phyloP scores from a whole-genome alignment of 257 asterid genomes.

The Solanum ossicruentum region DNA sequence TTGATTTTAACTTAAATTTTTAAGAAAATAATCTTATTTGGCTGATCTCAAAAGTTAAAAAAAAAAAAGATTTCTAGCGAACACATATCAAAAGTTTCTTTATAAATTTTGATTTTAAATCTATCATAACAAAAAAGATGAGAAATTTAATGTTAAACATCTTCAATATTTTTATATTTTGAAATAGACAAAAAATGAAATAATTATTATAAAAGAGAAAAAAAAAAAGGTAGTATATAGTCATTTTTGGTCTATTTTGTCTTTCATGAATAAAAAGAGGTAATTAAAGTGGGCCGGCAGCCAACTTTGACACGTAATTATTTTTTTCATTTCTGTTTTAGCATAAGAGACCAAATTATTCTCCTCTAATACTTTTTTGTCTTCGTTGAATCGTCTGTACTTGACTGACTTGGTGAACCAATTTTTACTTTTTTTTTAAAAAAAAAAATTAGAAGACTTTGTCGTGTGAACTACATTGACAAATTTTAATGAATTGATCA shows the following conservation, averaged over 20 bases:
- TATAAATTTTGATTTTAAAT: background rate
- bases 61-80: background rate
- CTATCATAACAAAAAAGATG: background rate
- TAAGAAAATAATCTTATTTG: no score
- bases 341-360: background rate
- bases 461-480: background rate
- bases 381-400: background rate
- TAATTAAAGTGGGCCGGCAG: background rate
- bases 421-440: background rate
- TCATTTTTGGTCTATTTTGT: background rate
- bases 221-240: background rate
- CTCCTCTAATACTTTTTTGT: background rate
- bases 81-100: background rate
- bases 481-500: background rate
- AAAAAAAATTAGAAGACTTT: background rate
- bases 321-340: background rate
- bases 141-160: background rate
- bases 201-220: background rate
- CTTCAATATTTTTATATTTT: background rate
- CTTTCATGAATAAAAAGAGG: background rate
- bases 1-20: no score
- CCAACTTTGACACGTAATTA: constrained; percentile 51
- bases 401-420: background rate
- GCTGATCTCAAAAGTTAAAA: background rate
- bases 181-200: background rate